Evolutionary conservation across 805 yeast genomes (phyloP), one percentile per base, ranked within the genome.

Genomic region (Suhomyces faveliae): DNA sequence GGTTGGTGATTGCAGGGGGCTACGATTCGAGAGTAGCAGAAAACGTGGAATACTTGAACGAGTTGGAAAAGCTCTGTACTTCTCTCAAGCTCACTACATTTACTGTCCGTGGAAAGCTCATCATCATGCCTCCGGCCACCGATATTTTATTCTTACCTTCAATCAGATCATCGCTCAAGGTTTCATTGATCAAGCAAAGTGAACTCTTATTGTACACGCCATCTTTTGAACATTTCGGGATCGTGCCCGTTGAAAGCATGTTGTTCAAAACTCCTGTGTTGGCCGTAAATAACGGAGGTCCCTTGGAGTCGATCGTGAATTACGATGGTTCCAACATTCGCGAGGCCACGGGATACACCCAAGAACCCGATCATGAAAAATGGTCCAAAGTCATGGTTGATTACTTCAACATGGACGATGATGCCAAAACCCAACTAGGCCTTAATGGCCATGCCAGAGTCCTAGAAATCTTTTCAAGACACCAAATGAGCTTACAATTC

Each of bases 231-330:
- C 99, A 94, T 68, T 94, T 94, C 62, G 99, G 99, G 11, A 94
- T 94, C 53, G 99, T 94, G 8, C 99, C 99, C 1, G 75, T 94
- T 12, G 99, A 94, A 63, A 91, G 96, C 10, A 91, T 94, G 97
- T 76, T 85, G 41, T 74, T 80, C 48, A 85, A 87, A 23, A 84
- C 85, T 0, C 89, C 96, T 0, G 97, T 91, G 0, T 68, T 94
- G 44, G 97, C 97, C 0, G 84, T 85, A 4, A 82, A 87, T 59
- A 82, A 82, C 35, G 99, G 99, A 22, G 99, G 99, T 0, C 99
- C 99, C 0, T 67, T 84, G 29, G 99, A 94, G 62, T 85, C 96
- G 0, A 70, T 86, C 8, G 74, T 72, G 8, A 55, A 63, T 46
- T 70, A 52, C 53, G 54, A 53, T 24, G 68, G 64, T 2, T 43